phyloP scores from a whole-genome alignment of 441 rosid genomes.

The Populus hybrid region DNA sequence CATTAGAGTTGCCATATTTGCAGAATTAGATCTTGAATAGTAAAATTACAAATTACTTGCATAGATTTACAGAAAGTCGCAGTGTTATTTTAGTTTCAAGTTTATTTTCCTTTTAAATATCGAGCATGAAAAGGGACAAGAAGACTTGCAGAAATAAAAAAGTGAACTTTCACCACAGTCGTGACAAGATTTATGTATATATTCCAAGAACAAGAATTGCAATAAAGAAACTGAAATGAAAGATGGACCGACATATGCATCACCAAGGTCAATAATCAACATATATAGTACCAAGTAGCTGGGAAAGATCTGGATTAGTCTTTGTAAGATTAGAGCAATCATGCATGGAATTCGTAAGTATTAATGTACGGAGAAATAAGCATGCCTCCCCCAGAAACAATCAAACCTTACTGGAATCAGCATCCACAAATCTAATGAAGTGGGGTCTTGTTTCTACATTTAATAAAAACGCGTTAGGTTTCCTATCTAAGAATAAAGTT shows the following conservation, averaged over 20 bases:
- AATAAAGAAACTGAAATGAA: not conserved
- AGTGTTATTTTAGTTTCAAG: not conserved
- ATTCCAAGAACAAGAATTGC: not conserved
- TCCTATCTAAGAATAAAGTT: conserved; percentile 1
- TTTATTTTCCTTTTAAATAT: not conserved
- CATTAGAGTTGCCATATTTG: too few relatives aligned
- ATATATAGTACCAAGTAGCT: not conserved
- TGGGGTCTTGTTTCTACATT: not conserved
- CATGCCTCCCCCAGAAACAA: not conserved
- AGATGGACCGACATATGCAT: not conserved
- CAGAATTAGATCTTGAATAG: too few relatives aligned
- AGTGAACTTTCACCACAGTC: not conserved
- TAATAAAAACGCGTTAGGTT: conserved; percentile 17
- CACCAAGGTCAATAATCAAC: conserved; percentile 8
- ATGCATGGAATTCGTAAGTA: not conserved
- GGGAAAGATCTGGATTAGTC: not conserved
- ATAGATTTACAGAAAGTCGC: not conserved
- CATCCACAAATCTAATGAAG: not conserved
- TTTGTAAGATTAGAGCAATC: not conserved
- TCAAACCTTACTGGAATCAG: not conserved
- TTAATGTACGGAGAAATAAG: not conserved
- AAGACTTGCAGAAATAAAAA: not conserved
- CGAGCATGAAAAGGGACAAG: not conserved
- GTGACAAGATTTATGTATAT: not conserved
- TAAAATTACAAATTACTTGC: not conserved